These are phyloP conservation scores for Hyphopichia khmerensis DNA, from an alignment of 1,139 yeast species.

Conservation along the genomic window DNA sequence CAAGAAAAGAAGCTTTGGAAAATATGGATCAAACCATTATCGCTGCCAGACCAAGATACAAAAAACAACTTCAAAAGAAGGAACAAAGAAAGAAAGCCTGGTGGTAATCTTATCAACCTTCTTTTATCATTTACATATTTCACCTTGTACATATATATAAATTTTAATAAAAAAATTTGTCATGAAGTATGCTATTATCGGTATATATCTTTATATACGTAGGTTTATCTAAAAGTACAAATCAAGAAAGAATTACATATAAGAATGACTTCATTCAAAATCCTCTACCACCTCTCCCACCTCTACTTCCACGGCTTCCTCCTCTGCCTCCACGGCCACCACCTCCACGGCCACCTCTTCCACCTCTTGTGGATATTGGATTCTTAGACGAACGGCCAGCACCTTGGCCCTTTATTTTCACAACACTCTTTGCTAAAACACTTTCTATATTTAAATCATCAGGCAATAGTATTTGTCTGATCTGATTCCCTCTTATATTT, in stretches of 20 bases:
- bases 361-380: constrained; percentile 10
- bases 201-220: not conserved
- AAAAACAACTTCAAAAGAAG: constrained; percentile 55
- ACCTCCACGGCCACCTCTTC: constrained; percentile 21
- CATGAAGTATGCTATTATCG: not conserved
- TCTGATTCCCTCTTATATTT: constrained; percentile 86
- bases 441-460: constrained; percentile 84
- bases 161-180: not conserved
- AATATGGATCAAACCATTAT: constrained; percentile 72
- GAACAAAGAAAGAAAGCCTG: constrained; percentile 47
- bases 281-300: constrained; percentile 8
- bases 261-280: not conserved
- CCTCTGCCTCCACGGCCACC: constrained; percentile 11
- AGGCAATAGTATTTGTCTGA: constrained; percentile 81
- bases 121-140: too few species aligned
- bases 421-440: constrained; percentile 50
- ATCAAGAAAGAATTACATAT: not conserved
- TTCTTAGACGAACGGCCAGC: constrained; percentile 37
- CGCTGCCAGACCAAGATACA: constrained; percentile 63
- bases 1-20: constrained; percentile 64
- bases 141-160: constrained; percentile 3
- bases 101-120: constrained; percentile 34
- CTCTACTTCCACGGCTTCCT: constrained; percentile 7
- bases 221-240: not conserved
- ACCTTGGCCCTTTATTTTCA: constrained; percentile 39